These are phyloP conservation scores for Blastobotrys peoriensis DNA, from an alignment of 805 yeast genomes.

Conservation along the genomic window DNA sequence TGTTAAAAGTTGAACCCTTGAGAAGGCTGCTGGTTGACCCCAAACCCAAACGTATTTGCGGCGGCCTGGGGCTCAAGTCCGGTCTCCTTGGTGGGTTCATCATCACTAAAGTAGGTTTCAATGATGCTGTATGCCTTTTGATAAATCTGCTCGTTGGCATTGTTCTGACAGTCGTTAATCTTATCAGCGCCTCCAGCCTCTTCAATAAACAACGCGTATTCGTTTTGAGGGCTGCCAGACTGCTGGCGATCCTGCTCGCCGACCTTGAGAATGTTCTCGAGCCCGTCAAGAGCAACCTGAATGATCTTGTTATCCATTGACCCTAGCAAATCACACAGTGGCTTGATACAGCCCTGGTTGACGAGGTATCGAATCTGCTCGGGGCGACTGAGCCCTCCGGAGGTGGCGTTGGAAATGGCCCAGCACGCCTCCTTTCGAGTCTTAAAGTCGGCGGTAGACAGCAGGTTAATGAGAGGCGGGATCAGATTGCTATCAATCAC, in stretches of 20 bases:
- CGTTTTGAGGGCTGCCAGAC: slow-evolving; percentile 62
- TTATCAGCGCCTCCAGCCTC: slow-evolving; percentile 99
- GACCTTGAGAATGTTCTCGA: slow-evolving; percentile 87
- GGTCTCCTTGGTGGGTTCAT: slow-evolving; percentile 60
- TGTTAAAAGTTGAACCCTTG: slow-evolving; percentile 2
- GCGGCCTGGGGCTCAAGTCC: slow-evolving; percentile 65
- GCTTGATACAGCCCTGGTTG: slow-evolving; percentile 93
- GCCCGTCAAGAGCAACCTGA: slow-evolving; percentile 91
- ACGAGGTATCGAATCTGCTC: slow-evolving; percentile 92
- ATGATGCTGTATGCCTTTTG: slow-evolving; percentile 85
- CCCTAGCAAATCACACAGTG: slow-evolving; percentile 84
- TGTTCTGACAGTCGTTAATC: slow-evolving; percentile 86
- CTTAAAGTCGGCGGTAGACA: slow-evolving; percentile 83
- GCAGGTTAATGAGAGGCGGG: slow-evolving; percentile 78
- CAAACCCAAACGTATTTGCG: slow-evolving; percentile 86
- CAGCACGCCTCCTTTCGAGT: slow-evolving; percentile 98
- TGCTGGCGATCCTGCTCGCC: slow-evolving; percentile 90
- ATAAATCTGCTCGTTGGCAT: slow-evolving; percentile 87
- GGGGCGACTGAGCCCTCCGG: slow-evolving; percentile 89
- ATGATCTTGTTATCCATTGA: slow-evolving; percentile 87
- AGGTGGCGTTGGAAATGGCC: slow-evolving; percentile 97
- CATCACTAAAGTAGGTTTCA: slow-evolving; percentile 85
- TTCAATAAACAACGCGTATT: slow-evolving; percentile 86
- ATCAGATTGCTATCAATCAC: slow-evolving; percentile 91
- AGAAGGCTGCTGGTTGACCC: slow-evolving; percentile 41